Base-by-base conservation (phyloP, 2,329 filamentous ascomycete genomes). In the Aureobasidium sp. region DNA sequence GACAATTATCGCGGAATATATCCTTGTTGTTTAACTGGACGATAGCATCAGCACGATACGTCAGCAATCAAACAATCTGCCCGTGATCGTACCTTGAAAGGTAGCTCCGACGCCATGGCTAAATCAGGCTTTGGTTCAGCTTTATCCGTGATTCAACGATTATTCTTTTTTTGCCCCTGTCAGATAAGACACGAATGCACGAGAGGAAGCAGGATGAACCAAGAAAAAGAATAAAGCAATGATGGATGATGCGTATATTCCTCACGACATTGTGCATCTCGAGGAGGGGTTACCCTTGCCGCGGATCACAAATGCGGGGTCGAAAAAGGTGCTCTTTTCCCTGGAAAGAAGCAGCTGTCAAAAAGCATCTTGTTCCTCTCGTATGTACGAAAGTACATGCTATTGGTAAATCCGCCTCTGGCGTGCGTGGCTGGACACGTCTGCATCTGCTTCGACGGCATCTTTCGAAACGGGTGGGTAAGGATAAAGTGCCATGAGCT, bases 1-100 rank as follows among this genome's bases (percentile, higher is more conserved):
- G 79, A 0, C 80, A 81, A 63, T 81, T 71, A 60, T 81, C 78
- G 57, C 78, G 78, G 68, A 84, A 80, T n/a, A 84, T 68, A 27
- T 79, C 77, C 12, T 79, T 75, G 63, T 81, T 78, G 69, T 81
- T 81, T 64, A 84, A 75, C 77, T 83, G 59, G 33, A 31, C 15
- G 35, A 29, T 15, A 15, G 15, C 15, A 44, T 29, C 31, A 53
- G 17, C 35, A 31, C n/a, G n/a, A n/a, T 22, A 44, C 42, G 17
- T 62, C 47, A 49, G 39, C 31, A 48, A 45, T 33, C 50, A 33
- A 12, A 14, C 19, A 22, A 29, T 17, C 31, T 15, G n/a, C 22
- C 31, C 42, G 31, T 29, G n/a, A 31, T 62, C 58, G 50, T 64
- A 78, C 77, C 72, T 78, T 76, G 70, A 79, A 79, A 2, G 77